phyloP scores from a whole-genome alignment of 306 rosid species.

The Corylus americana region DNA sequence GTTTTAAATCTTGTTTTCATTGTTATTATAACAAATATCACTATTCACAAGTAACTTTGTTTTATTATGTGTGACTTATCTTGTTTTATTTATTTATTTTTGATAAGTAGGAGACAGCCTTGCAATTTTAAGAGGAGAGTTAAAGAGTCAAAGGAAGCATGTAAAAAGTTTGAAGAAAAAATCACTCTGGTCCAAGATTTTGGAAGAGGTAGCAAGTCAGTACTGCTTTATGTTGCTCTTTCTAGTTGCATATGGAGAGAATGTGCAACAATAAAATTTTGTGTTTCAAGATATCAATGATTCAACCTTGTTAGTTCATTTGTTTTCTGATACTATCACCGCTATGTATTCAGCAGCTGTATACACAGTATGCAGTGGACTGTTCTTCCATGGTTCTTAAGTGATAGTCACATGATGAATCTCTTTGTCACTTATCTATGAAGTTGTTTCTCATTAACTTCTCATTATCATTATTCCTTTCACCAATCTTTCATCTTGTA shows the following conservation, averaged over 20 bases:
- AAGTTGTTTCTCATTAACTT: conserved; percentile 21
- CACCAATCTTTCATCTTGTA: conserved; percentile 34
- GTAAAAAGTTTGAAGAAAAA: conserved; percentile 91
- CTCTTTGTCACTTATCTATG: conserved; percentile 7
- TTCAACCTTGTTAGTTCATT: conserved; percentile 5
- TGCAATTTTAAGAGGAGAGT: conserved; percentile 86
- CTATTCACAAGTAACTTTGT: conserved; percentile 23
- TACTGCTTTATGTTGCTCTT: conserved; percentile 24
- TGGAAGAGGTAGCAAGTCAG: conserved; percentile 85
- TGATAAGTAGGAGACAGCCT: conserved; percentile 81
- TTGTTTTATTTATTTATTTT: conserved; percentile 12
- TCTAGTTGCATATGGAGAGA: conserved; percentile 10
- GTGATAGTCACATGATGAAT: conserved; percentile 7
- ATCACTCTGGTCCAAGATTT: conserved; percentile 90
- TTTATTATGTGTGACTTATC: conserved; percentile 15
- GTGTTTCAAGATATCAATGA: conserved; percentile 9
- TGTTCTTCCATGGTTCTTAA: conserved; percentile 3
- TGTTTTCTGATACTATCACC: conserved; percentile 13
- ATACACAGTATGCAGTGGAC: conserved; percentile 17
- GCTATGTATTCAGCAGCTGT: conserved; percentile 15
- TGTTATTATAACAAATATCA: conserved; percentile 14
- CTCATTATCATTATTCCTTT: conserved; percentile 16
- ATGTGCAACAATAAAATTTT: conserved; percentile 3
- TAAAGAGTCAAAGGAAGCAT: conserved; percentile 95
- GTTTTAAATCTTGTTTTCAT: conserved; percentile 7